These are phyloP conservation scores for Cokeromyces recurvatus DNA, from an alignment of 371 early-diverging fungal species.

Conservation along the genomic window DNA sequence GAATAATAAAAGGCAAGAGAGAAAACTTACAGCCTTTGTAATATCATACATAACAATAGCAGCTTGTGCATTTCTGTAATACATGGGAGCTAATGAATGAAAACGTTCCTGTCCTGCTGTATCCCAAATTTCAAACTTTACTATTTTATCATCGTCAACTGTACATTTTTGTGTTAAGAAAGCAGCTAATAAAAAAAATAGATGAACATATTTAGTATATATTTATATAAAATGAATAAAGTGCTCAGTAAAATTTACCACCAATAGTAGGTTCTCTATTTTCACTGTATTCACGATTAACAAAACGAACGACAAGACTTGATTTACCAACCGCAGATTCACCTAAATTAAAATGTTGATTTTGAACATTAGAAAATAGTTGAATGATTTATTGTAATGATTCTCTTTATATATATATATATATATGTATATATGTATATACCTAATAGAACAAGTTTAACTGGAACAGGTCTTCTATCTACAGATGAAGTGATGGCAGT, in stretches of 20 bases:
- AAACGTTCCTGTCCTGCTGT: slow-evolving; percentile 92
- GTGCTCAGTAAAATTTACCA: slow-evolving; percentile 40
- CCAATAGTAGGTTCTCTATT: slow-evolving; percentile 98
- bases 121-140: slow-evolving; percentile 92
- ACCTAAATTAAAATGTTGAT: slow-evolving; percentile 39
- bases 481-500: too few relatives aligned
- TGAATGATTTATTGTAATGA: too few relatives aligned
- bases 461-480: slow-evolving; percentile 51
- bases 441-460: slow-evolving; percentile 71
- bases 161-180: slow-evolving; percentile 74
- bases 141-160: slow-evolving; percentile 65
- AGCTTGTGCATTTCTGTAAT: slow-evolving; percentile 96
- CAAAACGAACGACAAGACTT: slow-evolving; percentile 81
- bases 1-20: not conserved
- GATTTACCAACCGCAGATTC: slow-evolving; percentile 89
- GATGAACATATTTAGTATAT: too few relatives aligned
- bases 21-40: slow-evolving; percentile 72
- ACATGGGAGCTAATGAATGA: slow-evolving; percentile 97
- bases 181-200: slow-evolving; percentile 50
- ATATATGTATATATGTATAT: slow-evolving; percentile 6
- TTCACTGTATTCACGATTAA: slow-evolving; percentile 91
- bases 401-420: too few relatives aligned
- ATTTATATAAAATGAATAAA: not conserved
- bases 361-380: not conserved
- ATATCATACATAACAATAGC: slow-evolving; percentile 95